Evolutionary conservation across 371 early-diverging fungal species (phyloP), one percentile per base, ranked within the genome.

Genomic region (Actinomortierella wolfii): DNA sequence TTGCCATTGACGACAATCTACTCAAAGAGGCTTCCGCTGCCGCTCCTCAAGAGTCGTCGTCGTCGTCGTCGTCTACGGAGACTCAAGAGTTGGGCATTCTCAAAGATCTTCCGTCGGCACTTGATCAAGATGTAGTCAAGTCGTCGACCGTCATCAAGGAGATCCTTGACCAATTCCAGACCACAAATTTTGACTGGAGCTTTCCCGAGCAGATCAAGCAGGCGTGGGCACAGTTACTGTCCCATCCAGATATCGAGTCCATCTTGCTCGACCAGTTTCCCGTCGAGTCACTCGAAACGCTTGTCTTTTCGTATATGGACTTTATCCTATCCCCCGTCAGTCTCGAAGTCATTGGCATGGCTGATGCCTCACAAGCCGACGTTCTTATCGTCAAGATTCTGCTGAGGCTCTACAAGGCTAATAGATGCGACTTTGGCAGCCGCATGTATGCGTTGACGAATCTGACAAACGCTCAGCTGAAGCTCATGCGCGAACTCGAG

Each of bases 141-240:
- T 49, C 62, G 5, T 51, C 47, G 34, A 13, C 34, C 0, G 1
- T 63, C 2, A 51, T 63, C 42, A 40, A 59, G 0, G 21, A 62
- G 5, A 17, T 68, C 23, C 3, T 24, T 24, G 18, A 51, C 7
- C 45, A 18, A 11, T 21, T 47, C 21, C 6, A 9, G 21, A 8
- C 18, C 47, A 47, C 26, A 41, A 18, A 17, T 4, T 8, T 18
- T 21, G 8, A 26, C 21, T 14, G 20, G 1, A 5, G 9, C 5
- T 13, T 26, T 66, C n/a, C 58, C 63, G 1, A 34, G 34, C 34
- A 6, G 34, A 34, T 4, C 7, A 2, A 18, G 9, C 7, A 8
- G 24, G 66, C 63, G 0, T 73, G 67, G 74, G 50, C 63, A 0
- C 60, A 67, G 29, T 24, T 73, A 25, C 42, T 67, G 43, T 49